A percentile compares a stretch with the other conserved stretches of the same genome.
These are phyloP conservation scores for Talaromyces sp. DNA, from an alignment of 2,329 filamentous ascomycete species.

Conservation along the genomic window DNA sequence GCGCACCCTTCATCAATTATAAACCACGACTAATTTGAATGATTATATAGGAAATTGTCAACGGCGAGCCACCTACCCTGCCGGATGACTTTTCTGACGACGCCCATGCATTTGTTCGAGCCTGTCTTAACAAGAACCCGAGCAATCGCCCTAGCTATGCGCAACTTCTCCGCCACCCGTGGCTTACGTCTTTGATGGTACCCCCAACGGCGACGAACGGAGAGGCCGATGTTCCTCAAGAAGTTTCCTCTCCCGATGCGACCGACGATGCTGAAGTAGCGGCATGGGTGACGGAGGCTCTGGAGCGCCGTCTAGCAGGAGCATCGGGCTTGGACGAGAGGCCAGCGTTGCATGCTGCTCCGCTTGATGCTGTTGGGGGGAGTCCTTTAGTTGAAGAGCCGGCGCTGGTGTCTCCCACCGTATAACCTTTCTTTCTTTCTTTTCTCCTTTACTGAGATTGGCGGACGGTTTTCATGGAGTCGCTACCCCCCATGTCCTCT, in stretches of 20 bases:
- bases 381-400: slow-evolving; percentile 31
- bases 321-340: slow-evolving; percentile 53
- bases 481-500: not conserved
- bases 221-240: slow-evolving; percentile 18
- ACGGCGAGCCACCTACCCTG: slow-evolving; percentile 88
- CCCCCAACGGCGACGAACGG: slow-evolving; percentile 61
- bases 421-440: not conserved
- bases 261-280: slow-evolving; percentile 78
- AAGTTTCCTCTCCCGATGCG: slow-evolving; percentile 29
- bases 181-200: slow-evolving; percentile 72
- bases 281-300: slow-evolving; percentile 70
- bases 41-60: slow-evolving; percentile 76
- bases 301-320: slow-evolving; percentile 62
- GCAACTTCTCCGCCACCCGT: slow-evolving; percentile 82
- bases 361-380: slow-evolving; percentile 63
- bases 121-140: slow-evolving; percentile 88
- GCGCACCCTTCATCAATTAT: slow-evolving; percentile 35
- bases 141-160: slow-evolving; percentile 90
- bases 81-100: slow-evolving; percentile 75
- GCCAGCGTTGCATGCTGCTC: slow-evolving; percentile 82
- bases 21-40: slow-evolving; percentile 13
- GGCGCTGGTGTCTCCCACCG: not conserved
- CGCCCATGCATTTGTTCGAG: slow-evolving; percentile 79
- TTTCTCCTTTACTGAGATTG: not conserved
- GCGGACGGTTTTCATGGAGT: not conserved